Evolutionary conservation across 495 filamentous ascomycete species (phyloP), one percentile per base, ranked within the genome.

Genomic region (Lindgomyces ingoldianus): DNA sequence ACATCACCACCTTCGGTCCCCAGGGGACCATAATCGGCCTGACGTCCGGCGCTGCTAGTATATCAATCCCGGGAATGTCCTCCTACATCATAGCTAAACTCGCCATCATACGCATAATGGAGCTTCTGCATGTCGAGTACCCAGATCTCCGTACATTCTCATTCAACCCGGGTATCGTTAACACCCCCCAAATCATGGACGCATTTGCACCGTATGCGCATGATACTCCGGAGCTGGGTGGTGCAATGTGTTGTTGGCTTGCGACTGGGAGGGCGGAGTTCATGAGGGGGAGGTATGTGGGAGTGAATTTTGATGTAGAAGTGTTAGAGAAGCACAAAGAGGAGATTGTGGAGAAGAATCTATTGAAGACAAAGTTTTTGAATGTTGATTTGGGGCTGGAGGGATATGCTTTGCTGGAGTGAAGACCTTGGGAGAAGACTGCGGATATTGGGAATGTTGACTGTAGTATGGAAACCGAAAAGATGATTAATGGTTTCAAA

Each of bases 21-120:
- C 6, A 2, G 27, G 49, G 49, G 3, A 51, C 45, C 4, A 18
- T 62, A n/a, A 46, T 62, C 27, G 4, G 16, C 1, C 4, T 62
- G 2, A 33, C 33, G 4, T 45, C 33, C 12, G 49, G 30, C 18
- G 49, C 39, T 16, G 59, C 48, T 6, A n/a, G 14, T 8, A 19
- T 62, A 2, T 50, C 46, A 1, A 50, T 60, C 2, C 44, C 44
- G 3, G 59, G 59, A 1, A 22, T 30, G 22, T 55, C 48, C 4
- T 44, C 48, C 1, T 62, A 62, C 42, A 14, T 2, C 4, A 51
- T 62, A 33, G 12, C 48, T 49, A 62, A 62, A 26, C 42, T 24
- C 30, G 33, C 27, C 16, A 12, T 14, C 12, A 27, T 42, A 16
- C 24, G 45, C 3, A 44, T 62, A 14, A 21, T 46, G 11, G 48